Percentiles rank a stretch among this genome's conserved stretches.
These are phyloP conservation scores for Plasmodium vivax DNA, from an alignment of 169 alveolate genomes.

Conservation along the genomic window DNA sequence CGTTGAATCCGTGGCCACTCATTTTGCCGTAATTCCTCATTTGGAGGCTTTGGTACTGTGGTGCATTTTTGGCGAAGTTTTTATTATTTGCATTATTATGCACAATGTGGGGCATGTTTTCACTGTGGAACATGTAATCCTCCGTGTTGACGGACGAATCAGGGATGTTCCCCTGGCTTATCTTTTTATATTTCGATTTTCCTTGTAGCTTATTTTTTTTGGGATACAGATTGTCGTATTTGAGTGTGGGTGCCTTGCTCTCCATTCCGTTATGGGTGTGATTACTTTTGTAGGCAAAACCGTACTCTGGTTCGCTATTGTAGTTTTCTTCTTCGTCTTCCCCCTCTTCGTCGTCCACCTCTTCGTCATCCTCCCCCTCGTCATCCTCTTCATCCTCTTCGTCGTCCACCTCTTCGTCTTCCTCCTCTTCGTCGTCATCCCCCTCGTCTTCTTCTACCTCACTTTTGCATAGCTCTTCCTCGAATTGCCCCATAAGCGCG, in stretches of 20 bases:
- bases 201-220: background rate
- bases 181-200: background rate
- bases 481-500: background rate
- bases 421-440: constrained; percentile 31
- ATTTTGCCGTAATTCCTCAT: background rate
- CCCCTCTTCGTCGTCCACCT: background rate
- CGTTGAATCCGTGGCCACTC: background rate
- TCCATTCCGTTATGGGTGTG: background rate
- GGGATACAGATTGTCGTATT: background rate
- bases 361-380: background rate
- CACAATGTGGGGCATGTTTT: background rate
- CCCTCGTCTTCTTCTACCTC: background rate
- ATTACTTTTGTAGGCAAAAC: background rate
- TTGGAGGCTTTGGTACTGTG: background rate
- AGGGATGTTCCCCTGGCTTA: background rate
- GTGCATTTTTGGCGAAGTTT: background rate
- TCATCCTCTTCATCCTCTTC: constrained; percentile 13
- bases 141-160: background rate
- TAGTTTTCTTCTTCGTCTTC: constrained; percentile 20
- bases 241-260: background rate
- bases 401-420: constrained; percentile 8
- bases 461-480: background rate
- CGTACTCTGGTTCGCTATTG: background rate
- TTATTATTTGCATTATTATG: background rate
- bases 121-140: background rate